Evolutionary conservation across 2,329 filamentous ascomycete genomes (phyloP), one percentile per base, ranked within the genome.

Genomic region (Colletotrichum chlorophyti): DNA sequence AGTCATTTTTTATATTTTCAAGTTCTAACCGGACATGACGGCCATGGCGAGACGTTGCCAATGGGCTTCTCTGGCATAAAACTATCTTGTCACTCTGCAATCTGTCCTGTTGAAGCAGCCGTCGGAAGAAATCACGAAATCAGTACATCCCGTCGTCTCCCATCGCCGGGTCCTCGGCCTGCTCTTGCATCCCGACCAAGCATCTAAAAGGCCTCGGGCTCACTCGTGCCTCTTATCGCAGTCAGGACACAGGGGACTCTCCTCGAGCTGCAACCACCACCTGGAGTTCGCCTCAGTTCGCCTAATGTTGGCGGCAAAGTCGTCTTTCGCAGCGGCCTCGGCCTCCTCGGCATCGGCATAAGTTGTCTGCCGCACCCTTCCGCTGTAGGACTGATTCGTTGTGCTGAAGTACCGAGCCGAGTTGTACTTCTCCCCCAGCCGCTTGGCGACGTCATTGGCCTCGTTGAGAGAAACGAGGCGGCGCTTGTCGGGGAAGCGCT

Each of bases 361-460:
- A 5, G 69, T 66, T 11, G 66, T 66, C 4, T 43, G 53, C 12
- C 70, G 69, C 6, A 65, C 63, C 35, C 68, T 65, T 23, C 71
- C 65, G 60, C 66, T 70, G 42, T 75, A 77, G 65, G 76, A 75
- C 6, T 74, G 68, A 8, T n/a, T n/a, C n/a, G 68, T 65, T 23
- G 71, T 66, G 60, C 66, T 70, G 42, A 76, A 77, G 65, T 76
- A 75, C 6, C 74, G 68, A 8, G 69, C 72, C 5, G 64, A 59
- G 21, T 68, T 66, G 63, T 80, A 76, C 66, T 72, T 79, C 69
- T 85, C 82, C 54, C 82, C 80, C 12, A 86, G 70, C 24, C 83
- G 72, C 66, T 77, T 81, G 38, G 83, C 82, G 63, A 86, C 83
- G 65, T 86, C 82, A 65, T 84, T 85, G 46, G 82, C 83, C 65